Conservation (phyloP, 768 basidiomycete genomes). For the Xerocomellus amylosporus region DNA sequence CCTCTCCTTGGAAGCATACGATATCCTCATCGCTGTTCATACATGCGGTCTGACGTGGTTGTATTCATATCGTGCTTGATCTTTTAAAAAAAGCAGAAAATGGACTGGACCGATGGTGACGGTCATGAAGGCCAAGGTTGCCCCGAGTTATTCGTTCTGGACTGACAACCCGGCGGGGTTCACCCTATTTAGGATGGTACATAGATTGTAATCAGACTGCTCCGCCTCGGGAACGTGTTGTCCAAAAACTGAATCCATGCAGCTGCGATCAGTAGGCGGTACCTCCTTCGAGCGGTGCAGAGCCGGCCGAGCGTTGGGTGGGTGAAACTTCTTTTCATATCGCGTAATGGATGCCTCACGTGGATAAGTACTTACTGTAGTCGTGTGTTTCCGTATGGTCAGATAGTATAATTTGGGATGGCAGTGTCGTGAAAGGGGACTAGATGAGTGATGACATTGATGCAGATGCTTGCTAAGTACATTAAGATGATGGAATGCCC, state of each 20-base stretch:
- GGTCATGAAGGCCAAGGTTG: background rate
- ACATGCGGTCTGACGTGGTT: background rate
- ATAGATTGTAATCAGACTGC: background rate
- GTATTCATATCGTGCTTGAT: background rate
- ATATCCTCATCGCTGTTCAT: conserved; percentile 5
- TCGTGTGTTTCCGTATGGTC: background rate
- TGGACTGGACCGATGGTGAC: background rate
- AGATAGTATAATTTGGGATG: background rate
- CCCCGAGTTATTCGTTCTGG: background rate
- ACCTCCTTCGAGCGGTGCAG: background rate
- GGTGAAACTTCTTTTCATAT: background rate
- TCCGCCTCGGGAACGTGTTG: conserved; percentile 1
- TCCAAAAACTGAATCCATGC: background rate
- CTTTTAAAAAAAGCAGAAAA: background rate
- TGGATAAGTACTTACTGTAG: background rate
- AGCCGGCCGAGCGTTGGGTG: background rate
- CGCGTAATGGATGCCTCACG: background rate
- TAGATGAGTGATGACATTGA: conserved; percentile 33
- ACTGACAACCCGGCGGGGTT: background rate
- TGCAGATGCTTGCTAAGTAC: conserved; percentile 35
- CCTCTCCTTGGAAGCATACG: background rate
- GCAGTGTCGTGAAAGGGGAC: background rate
- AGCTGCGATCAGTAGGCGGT: background rate
- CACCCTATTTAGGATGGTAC: background rate
- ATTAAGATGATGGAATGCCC: conserved; percentile 42